These are phyloP conservation scores for Mycena rosella DNA, from an alignment of 768 basidiomycete genomes.

Conservation along the genomic window DNA sequence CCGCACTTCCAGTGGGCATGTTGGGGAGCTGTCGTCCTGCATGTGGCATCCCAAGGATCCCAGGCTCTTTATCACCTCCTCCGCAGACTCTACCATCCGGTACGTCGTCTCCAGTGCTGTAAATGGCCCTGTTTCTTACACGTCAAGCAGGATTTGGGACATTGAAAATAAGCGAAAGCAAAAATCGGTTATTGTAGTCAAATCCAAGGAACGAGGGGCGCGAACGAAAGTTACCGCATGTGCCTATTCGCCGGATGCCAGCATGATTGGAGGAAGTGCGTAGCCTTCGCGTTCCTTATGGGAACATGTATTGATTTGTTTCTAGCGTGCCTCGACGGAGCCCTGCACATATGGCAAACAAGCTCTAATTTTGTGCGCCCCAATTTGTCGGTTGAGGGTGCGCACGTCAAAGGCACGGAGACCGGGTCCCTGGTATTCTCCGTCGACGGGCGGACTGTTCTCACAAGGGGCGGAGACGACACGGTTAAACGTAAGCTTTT, in stretches of 20 bases:
- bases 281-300: conserved; percentile 27
- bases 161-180: conserved; percentile 93
- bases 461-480: conserved; percentile 94
- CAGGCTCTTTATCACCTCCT: conserved; percentile 89
- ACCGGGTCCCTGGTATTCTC: conserved; percentile 91
- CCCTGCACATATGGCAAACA: conserved; percentile 93
- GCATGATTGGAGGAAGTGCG: conserved; percentile 87
- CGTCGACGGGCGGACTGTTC: conserved; percentile 85
- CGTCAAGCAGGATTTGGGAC: conserved; percentile 88
- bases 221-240: conserved; percentile 92
- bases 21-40: conserved; percentile 90
- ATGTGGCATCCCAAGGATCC: conserved; percentile 93
- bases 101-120: conserved; percentile 46
- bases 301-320: conserved; percentile 26
- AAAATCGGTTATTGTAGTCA: conserved; percentile 95
- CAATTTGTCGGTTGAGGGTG: conserved; percentile 86
- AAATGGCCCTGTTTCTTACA: conserved; percentile 4
- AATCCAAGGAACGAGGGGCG: conserved; percentile 94
- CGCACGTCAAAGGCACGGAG: conserved; percentile 88
- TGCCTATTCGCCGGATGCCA: conserved; percentile 91
- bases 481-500: conserved; percentile 89
- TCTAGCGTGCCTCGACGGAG: conserved; percentile 90
- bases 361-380: conserved; percentile 95
- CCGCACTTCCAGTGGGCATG: conserved; percentile 80
- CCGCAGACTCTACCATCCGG: conserved; percentile 97